Percentiles rank a stretch among this genome's conserved stretches.
phyloP scores from a whole-genome alignment of 371 early-diverging fungal genomes.

The Catenaria anguillulae region DNA sequence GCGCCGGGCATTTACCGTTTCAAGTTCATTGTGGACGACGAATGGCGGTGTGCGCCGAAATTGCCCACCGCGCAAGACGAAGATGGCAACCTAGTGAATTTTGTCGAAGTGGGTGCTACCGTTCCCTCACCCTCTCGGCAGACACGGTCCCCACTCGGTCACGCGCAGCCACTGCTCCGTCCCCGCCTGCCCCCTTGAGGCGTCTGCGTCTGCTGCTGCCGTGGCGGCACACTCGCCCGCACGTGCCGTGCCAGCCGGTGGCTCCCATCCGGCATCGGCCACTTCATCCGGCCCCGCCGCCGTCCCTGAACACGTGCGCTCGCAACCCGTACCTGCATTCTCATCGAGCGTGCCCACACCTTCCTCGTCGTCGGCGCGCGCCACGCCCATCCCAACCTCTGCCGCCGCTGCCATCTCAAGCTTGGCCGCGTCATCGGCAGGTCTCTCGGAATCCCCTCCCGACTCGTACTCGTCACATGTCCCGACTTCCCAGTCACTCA shows the following conservation, averaged over 20 bases:
- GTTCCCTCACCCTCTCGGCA: neutral
- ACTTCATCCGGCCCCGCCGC: too few species aligned
- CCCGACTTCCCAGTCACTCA: neutral
- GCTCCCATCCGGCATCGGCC: too few species aligned
- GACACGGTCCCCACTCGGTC: neutral
- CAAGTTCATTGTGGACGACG: slow-evolving; percentile 95
- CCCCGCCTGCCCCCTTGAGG: neutral
- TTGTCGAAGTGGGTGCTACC: slow-evolving; percentile 62
- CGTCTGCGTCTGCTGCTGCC: too few species aligned
- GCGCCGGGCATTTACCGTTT: slow-evolving; percentile 85
- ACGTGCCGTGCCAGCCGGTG: too few species aligned
- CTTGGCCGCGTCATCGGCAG: neutral
- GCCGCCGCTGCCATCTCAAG: neutral
- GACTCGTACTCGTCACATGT: neutral
- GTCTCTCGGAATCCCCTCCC: neutral
- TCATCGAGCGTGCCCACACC: neutral
- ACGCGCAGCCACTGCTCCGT: neutral
- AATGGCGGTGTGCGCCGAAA: slow-evolving; percentile 88
- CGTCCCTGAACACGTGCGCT: too few species aligned
- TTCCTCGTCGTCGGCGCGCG: neutral
- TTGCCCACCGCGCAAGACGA: slow-evolving; percentile 79
- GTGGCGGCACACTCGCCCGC: too few species aligned
- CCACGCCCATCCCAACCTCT: neutral
- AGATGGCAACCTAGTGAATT: slow-evolving; percentile 90
- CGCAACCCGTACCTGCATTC: too few species aligned